A percentile compares a stretch with the other conserved stretches of the same genome.
phyloP scores from a whole-genome alignment of 495 filamentous ascomycete genomes.

The Neurospora sp. region DNA sequence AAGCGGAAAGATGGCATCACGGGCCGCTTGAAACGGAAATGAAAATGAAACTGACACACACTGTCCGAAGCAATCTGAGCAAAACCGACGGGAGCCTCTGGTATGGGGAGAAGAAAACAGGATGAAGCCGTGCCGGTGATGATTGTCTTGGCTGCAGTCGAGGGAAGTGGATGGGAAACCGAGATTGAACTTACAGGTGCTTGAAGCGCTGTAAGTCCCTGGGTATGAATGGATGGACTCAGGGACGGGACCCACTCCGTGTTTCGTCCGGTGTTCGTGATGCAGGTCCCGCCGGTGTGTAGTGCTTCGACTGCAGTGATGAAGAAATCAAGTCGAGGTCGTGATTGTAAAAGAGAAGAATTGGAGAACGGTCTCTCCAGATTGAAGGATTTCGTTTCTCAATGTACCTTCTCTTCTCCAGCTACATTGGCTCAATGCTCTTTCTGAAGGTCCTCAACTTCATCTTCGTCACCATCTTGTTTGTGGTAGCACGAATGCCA shows the following conservation, averaged over 20 bases:
- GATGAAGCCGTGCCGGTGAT: not conserved
- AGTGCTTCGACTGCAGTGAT: not conserved
- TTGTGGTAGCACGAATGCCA: not conserved
- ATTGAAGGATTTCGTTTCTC: not conserved
- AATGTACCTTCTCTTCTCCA: not conserved
- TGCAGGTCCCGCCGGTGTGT: not conserved
- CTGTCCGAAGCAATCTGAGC: not conserved
- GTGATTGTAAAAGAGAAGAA: not conserved
- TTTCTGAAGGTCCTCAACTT: not conserved
- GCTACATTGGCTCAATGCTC: not conserved
- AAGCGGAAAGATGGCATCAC: not conserved
- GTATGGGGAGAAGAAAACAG: not conserved
- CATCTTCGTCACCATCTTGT: not conserved
- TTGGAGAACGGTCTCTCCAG: not conserved
- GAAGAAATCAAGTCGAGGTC: not conserved
- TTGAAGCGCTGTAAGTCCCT: not conserved
- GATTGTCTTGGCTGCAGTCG: not conserved
- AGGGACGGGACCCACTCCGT: not conserved
- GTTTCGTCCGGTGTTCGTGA: not conserved
- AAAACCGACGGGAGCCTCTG: not conserved
- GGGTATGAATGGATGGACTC: not conserved
- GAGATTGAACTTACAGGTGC: not conserved
- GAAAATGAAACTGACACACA: not conserved
- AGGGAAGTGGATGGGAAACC: not conserved
- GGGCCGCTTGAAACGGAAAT: not conserved